Percentiles rank a stretch among this genome's conserved stretches.
Conservation (phyloP, 2,329 filamentous ascomycete species). For the Aspergillus proliferans region DNA sequence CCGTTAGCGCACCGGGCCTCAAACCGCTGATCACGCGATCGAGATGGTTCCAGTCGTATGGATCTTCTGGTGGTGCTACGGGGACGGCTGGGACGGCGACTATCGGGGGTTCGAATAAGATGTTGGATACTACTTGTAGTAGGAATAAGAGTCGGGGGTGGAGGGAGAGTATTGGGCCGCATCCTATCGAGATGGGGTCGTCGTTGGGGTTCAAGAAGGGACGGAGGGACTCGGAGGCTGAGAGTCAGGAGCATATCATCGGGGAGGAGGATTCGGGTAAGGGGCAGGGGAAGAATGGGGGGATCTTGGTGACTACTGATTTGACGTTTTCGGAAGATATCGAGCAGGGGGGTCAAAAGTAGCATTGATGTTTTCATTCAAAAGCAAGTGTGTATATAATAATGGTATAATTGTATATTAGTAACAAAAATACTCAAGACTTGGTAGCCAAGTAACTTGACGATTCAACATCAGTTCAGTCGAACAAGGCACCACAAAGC, state of each 20-base stretch:
- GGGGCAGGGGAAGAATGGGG: too few species aligned
- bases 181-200: slow-evolving; percentile 5
- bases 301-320: too few species aligned
- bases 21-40: slow-evolving; percentile 10
- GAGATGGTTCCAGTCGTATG: slow-evolving; percentile 6
- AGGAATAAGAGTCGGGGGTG: neutral
- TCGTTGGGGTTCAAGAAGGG: neutral
- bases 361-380: too few species aligned
- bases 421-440: too few species aligned
- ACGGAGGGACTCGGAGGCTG: neutral
- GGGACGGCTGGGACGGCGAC: neutral
- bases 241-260: slow-evolving; percentile 12
- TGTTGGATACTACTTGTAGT: neutral
- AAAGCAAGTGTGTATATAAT: too few species aligned
- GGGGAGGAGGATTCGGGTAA: too few species aligned
- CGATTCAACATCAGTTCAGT: too few species aligned
- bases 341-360: too few species aligned
- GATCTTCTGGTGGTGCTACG: neutral
- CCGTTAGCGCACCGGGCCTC: slow-evolving; percentile 12
- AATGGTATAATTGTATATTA: too few species aligned
- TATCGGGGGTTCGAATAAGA: slow-evolving; percentile 4
- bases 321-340: too few species aligned
- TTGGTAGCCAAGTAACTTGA: too few species aligned
- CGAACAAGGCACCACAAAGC: too few species aligned
- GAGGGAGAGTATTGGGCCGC: neutral